Percentiles rank a stretch among this genome's conserved stretches.
phyloP scores from a whole-genome alignment of 1,284 basidiomycete species.

The Irpex lacteus region DNA sequence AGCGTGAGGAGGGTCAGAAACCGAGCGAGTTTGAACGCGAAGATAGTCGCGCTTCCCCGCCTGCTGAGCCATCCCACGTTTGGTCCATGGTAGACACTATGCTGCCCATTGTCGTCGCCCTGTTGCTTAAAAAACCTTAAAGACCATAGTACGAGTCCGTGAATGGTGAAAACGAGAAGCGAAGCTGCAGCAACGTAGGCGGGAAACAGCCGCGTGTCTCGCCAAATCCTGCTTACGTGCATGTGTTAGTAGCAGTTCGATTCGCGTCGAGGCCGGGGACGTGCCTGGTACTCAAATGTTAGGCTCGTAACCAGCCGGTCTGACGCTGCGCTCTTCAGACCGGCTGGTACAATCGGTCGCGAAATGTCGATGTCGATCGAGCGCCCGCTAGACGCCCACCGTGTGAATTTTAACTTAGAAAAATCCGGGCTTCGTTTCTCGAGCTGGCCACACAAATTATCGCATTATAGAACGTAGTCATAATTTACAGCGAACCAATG shows the following conservation, averaged over 20 bases:
- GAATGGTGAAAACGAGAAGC: conserved; percentile 14
- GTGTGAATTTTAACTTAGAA: too few relatives aligned
- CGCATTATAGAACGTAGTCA: too few relatives aligned
- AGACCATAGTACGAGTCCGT: conserved; percentile 12
- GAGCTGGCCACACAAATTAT: too few relatives aligned
- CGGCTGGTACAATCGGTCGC: too few relatives aligned
- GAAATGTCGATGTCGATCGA: too few relatives aligned
- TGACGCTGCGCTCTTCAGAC: too few relatives aligned
- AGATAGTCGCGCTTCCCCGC: conserved; percentile 27
- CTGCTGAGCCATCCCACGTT: not conserved
- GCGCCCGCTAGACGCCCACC: too few relatives aligned
- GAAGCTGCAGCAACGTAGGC: conserved; percentile 21
- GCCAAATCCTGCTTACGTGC: conserved; percentile 18
- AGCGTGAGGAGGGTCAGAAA: conserved; percentile 23
- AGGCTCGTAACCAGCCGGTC: too few relatives aligned
- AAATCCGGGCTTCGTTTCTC: too few relatives aligned
- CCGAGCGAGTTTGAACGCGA: conserved; percentile 25
- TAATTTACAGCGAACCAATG: too few relatives aligned
- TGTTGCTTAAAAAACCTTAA: conserved; percentile 4
- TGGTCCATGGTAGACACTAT: not conserved
- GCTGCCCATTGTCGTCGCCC: not conserved
- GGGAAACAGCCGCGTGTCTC: conserved; percentile 19
- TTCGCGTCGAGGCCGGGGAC: too few relatives aligned
- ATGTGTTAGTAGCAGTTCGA: not conserved
- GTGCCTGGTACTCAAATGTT: too few relatives aligned